Evolutionary conservation across 164 flowering plant species (phyloP), one percentile per base, ranked within the genome.

Genomic region (Sextonia rubra): DNA sequence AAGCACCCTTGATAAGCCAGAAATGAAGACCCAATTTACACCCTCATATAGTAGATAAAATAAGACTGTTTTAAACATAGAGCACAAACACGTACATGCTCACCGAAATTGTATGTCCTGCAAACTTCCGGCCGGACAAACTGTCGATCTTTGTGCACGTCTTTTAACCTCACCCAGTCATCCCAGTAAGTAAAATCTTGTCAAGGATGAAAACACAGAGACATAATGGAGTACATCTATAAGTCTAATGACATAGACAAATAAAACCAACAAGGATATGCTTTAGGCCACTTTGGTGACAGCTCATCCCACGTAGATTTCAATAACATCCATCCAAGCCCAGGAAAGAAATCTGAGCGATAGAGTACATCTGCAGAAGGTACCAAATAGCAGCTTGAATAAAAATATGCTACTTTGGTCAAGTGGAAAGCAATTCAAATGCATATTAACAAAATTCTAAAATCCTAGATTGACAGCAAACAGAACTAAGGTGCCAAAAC

Each of bases 271-370:
- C 17, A 89, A 95, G 99, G 99, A 93, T 95, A 95, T 95, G 99
- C 98, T 80, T 89, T 93, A 6, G 97, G 98, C 99, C 98, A 96
- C 82, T 96, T 96, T 64, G 97, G 98, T 32, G 99, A 96, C 68
- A 96, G 82, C 77, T 96, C 99, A 83, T 90, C 89, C 99, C 99
- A 96, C 49, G 79, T 87, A 47, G 89, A 77, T 80, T 75, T 91
- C 47, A 92, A 75, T 61, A 96, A 86, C 98, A 96, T 96, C 99
- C 99, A 96, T 64, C 99, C 97, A 76, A 93, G 98, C 71, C 99
- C 99, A 77, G 97, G 99, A 74, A 96, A 96, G 80, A 96, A 96
- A 82, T 96, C 99, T 64, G 98, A 96, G 20, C 97, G 93, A 75
- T 91, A 93, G 69, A 93, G 97, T 73, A 73, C 81, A 85, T 90